phyloP scores from a whole-genome alignment of 306 rosid species.

The Sophora flavescens region DNA sequence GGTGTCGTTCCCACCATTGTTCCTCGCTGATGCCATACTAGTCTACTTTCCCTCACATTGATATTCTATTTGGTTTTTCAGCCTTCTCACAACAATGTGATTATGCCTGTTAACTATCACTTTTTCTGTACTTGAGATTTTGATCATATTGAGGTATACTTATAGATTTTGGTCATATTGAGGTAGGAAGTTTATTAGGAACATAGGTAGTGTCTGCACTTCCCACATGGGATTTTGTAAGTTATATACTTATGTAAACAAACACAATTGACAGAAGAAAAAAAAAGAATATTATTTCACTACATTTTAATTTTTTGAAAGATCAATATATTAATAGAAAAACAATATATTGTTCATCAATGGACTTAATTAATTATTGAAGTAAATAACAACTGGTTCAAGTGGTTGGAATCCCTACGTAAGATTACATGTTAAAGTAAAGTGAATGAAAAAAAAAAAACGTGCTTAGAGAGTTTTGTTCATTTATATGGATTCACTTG shows the following conservation, averaged over 20 bases:
- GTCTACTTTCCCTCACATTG: not conserved
- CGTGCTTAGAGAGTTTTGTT: too few relatives aligned
- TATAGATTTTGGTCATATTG: slow-evolving; percentile 39
- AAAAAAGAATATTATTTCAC: not conserved
- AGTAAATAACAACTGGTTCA: too few relatives aligned
- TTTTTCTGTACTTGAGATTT: slow-evolving; percentile 3
- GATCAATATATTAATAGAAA: not conserved
- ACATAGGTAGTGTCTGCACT: not conserved
- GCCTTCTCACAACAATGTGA: not conserved
- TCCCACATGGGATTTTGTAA: slow-evolving; percentile 38
- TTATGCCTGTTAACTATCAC: not conserved
- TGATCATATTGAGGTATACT: slow-evolving; percentile 29
- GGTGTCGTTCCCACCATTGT: slow-evolving; percentile 64
- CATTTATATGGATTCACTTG: too few relatives aligned
- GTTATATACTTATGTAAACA: slow-evolving; percentile 24
- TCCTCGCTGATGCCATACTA: slow-evolving; percentile 55
- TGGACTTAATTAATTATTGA: too few relatives aligned
- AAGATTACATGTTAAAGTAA: too few relatives aligned
- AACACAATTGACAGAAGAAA: not conserved
- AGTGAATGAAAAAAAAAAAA: too few relatives aligned
- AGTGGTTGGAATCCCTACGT: too few relatives aligned
- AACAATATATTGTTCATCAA: not conserved
- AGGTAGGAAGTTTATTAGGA: slow-evolving; percentile 26
- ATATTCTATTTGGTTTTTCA: not conserved
- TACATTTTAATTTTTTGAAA: not conserved